phyloP scores from a whole-genome alignment of 371 early-diverging fungal genomes.

The Mucor circinelloides region DNA sequence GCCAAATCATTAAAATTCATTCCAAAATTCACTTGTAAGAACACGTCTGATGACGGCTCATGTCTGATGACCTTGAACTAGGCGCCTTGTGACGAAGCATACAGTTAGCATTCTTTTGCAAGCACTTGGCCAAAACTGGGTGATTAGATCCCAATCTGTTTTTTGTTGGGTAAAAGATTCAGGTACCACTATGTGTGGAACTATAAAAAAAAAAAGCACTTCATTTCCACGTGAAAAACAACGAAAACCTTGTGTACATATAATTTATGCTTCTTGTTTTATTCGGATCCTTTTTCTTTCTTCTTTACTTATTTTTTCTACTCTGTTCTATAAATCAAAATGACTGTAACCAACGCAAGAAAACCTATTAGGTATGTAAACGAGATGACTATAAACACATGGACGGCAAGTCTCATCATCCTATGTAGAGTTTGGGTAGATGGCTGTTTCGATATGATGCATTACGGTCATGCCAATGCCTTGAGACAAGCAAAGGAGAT shows the following conservation, averaged over 20 bases:
- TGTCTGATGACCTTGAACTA: not conserved
- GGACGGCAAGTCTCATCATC: not conserved
- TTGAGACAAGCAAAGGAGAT: slow-evolving; percentile 93
- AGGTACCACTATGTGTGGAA: not conserved
- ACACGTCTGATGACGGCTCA: not conserved
- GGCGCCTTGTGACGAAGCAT: not conserved
- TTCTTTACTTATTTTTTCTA: not conserved
- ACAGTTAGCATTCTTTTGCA: not conserved
- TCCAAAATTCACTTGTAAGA: not conserved
- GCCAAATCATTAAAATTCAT: not conserved
- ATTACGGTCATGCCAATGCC: slow-evolving; percentile 96
- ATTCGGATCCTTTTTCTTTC: not conserved
- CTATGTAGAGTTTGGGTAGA: slow-evolving; percentile 78
- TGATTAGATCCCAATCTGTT: not conserved
- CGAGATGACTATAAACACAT: not conserved
- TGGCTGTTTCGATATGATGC: slow-evolving; percentile 97
- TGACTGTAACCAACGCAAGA: slow-evolving; percentile 13
- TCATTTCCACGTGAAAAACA: not conserved
- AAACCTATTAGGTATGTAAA: slow-evolving; percentile 26
- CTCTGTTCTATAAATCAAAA: not conserved
- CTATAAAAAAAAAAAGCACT: not conserved
- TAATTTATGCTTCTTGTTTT: not conserved
- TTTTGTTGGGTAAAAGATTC: not conserved
- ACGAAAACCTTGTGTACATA: not conserved
- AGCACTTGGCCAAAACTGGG: not conserved